Base-by-base conservation (phyloP, 306 rosid genomes). In the Quercus ilex region DNA sequence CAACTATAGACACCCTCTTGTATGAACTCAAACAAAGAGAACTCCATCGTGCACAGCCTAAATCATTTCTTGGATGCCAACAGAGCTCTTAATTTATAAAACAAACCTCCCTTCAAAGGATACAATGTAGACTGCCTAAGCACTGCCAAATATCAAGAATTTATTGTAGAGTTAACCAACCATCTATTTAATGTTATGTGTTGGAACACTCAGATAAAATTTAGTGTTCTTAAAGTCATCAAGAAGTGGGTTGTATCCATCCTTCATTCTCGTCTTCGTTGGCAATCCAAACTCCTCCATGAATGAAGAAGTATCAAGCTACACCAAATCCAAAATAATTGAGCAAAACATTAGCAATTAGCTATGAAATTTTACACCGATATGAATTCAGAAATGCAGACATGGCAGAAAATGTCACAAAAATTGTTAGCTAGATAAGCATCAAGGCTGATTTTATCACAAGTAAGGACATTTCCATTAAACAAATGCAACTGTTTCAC, bases 241-340 rank as follows among this genome's bases (percentile, higher is more conserved):
- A 62, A 95, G 76, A 76, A 95, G 94, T 12, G 98, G 99, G 79
- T 93, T 95, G 86, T 94, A 91, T 81, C 97, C 99, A 15, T 90
- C 99, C 86, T 87, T 91, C 33, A 94, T 92, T 90, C 92, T 94
- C 6, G 97, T 91, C 86, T 87, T 94, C 8, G 94, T 81, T 23
- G 97, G 95, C 90, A 92, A 84, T 74, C 97, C 97, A 69, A 94
- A 94, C 90, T 94, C 97, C 81, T 92, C 99, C 97, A 94, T 94
- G 86, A 94, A 94, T n/a, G 93, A 87, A n/a, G 95, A 94, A 31
- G 99, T 91, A 56, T 94, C 97, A 73, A 92, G 90, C 99, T 94
- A 63, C 84, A 86, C 55, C 78, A 80, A 58, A 58, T 25, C 74
- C 49, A 81, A 75, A 70, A 41, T 53, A 80, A 13, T 80, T 72